These are phyloP conservation scores for Fusarium nygamai DNA, from an alignment of 2,329 filamentous ascomycete species.

Conservation along the genomic window DNA sequence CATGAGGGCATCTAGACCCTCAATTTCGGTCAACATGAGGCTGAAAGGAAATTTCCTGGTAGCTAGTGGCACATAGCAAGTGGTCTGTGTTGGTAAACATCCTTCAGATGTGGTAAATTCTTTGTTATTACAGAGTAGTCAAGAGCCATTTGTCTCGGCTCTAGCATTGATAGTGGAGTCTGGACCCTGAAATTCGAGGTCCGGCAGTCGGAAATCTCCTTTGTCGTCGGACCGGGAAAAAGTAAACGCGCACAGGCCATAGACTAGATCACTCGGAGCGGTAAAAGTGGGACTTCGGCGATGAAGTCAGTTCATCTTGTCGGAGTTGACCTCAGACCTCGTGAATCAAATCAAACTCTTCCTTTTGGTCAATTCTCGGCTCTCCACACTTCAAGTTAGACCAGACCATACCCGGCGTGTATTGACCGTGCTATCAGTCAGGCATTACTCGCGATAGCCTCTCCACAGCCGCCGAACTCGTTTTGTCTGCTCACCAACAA, in stretches of 20 bases:
- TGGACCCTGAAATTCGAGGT: constrained; percentile 27
- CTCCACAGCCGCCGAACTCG: constrained; percentile 19
- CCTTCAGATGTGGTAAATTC: background rate
- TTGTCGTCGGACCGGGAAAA: constrained; percentile 22
- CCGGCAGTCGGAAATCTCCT: constrained; percentile 1
- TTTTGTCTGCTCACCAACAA: background rate
- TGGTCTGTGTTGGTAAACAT: constrained; percentile 17
- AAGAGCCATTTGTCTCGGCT: background rate
- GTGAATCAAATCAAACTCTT: constrained; percentile 27
- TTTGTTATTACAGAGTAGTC: constrained; percentile 9
- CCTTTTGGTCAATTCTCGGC: constrained; percentile 9
- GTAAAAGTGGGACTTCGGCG: constrained; percentile 9
- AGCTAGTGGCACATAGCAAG: constrained; percentile 15
- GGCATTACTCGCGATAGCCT: background rate
- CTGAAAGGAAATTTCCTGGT: constrained; percentile 5
- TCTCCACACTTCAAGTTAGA: background rate
- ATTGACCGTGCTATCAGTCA: background rate
- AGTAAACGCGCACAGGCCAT: constrained; percentile 36
- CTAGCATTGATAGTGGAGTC: constrained; percentile 12
- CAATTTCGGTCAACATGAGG: constrained; percentile 8
- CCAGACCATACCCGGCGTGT: background rate
- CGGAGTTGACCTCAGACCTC: background rate
- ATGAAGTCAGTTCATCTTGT: constrained; percentile 28
- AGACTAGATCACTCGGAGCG: background rate
- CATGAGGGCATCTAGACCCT: constrained; percentile 9